Conservation (phyloP, 2,329 filamentous ascomycete genomes). For the Geosmithia morbida region DNA sequence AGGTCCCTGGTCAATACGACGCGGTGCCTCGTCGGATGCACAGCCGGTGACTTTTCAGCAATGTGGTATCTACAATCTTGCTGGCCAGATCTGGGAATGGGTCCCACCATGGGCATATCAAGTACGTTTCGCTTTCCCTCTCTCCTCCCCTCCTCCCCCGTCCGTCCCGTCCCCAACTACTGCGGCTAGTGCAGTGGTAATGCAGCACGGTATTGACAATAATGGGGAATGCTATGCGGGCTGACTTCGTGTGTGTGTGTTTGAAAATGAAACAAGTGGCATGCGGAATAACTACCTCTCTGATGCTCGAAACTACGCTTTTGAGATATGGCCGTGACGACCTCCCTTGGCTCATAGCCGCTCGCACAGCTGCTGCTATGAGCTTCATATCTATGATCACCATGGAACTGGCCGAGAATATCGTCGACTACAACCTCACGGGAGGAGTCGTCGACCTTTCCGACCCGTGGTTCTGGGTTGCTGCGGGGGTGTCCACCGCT, state of each 20-base stretch:
- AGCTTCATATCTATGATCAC: constrained; percentile 43
- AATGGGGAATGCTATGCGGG: no score
- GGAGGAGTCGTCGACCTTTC: constrained; percentile 31
- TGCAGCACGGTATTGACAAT: no score
- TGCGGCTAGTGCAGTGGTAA: no score
- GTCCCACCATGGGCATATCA: constrained; percentile 33
- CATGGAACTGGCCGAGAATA: constrained; percentile 40
- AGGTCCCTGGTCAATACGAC: constrained; percentile 38
- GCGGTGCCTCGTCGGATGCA: constrained; percentile 40
- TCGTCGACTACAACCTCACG: constrained; percentile 39
- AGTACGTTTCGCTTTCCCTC: constrained; percentile 19
- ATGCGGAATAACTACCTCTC: constrained; percentile 32
- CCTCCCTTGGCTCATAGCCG: constrained; percentile 29
- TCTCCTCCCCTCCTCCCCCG: not conserved
- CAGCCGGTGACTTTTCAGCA: constrained; percentile 37
- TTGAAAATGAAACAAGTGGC: constrained; percentile 23
- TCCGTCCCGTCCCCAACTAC: not conserved
- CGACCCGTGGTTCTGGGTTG: constrained; percentile 34
- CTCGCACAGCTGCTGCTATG: constrained; percentile 40
- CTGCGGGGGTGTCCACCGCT: constrained; percentile 26
- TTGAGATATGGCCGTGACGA: constrained; percentile 31
- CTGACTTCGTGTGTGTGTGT: not conserved
- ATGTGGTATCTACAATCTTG: constrained; percentile 39
- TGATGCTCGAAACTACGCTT: constrained; percentile 36
- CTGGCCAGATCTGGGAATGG: constrained; percentile 29